These are phyloP conservation scores for Pythium phragmitis DNA, from an alignment of 352 stramenopile species.

Conservation along the genomic window DNA sequence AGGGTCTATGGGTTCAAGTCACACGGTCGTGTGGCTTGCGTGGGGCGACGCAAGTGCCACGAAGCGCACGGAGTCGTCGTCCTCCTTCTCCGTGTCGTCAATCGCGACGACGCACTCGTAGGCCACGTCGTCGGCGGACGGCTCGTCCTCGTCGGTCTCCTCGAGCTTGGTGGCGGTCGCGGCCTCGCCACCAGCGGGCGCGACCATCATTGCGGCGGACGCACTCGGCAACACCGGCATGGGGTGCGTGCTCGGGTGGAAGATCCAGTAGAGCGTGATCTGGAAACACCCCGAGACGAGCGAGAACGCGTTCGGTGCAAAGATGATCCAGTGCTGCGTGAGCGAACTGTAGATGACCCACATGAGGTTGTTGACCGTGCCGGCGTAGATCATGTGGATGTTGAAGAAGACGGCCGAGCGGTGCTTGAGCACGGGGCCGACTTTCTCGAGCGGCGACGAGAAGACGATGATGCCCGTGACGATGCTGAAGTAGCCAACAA, in stretches of 20 bases:
- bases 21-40: background rate
- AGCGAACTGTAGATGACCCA: conserved; percentile 52
- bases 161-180: background rate
- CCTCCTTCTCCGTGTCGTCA: background rate
- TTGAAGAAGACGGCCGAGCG: conserved; percentile 49
- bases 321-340: conserved; percentile 45
- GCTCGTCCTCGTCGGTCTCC: background rate
- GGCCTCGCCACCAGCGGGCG: background rate
- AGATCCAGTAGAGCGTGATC: conserved; percentile 46
- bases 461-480: conserved; percentile 49
- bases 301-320: conserved; percentile 51
- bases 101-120: conserved; percentile 2
- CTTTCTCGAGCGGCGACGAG: conserved; percentile 54
- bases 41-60: conserved; percentile 2
- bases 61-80: background rate
- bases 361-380: conserved; percentile 26
- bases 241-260: conserved; percentile 43
- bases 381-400: conserved; percentile 53
- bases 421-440: conserved; percentile 46
- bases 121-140: background rate
- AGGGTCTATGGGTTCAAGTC: background rate
- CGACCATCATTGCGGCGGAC: background rate
- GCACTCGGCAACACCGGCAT: conserved; percentile 3
- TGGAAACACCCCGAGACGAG: conserved; percentile 35
- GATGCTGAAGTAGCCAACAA: conserved; percentile 43